These are phyloP conservation scores for Cyclotella cryptica DNA, from an alignment of 108 stramenopile species.

Conservation along the genomic window DNA sequence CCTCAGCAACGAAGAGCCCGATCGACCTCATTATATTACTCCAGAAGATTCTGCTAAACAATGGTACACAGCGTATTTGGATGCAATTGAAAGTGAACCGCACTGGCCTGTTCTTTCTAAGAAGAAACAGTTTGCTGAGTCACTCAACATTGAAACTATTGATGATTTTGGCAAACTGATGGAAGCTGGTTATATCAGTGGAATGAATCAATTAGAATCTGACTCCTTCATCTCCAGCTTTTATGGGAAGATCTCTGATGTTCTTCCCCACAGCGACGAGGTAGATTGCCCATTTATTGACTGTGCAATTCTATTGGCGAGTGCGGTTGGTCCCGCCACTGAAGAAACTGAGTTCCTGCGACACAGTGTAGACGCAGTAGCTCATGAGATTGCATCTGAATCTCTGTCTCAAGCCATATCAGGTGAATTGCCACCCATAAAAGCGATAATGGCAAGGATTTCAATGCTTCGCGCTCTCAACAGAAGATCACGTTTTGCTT, in stretches of 20 bases:
- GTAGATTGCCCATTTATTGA: constrained; percentile 63
- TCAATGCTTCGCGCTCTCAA: constrained; percentile 86
- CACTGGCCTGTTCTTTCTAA: neutral
- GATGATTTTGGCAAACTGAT: constrained; percentile 60
- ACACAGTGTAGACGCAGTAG: constrained; percentile 52
- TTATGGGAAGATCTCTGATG: constrained; percentile 62
- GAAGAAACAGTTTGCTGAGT: constrained; percentile 23
- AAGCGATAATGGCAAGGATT: constrained; percentile 77
- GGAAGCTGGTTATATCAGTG: constrained; percentile 46
- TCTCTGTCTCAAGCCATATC: constrained; percentile 19
- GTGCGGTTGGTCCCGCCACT: constrained; percentile 23
- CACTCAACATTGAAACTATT: constrained; percentile 36
- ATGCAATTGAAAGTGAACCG: constrained; percentile 5
- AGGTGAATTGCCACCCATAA: constrained; percentile 49
- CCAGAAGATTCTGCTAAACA: constrained; percentile 70
- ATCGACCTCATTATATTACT: constrained; percentile 35
- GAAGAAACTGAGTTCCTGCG: constrained; percentile 7
- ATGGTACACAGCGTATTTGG: constrained; percentile 60
- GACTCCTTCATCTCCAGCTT: constrained; percentile 62
- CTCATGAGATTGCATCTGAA: constrained; percentile 59
- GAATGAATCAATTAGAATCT: constrained; percentile 56
- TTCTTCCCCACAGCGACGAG: constrained; percentile 59
- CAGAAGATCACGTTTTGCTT: constrained; percentile 62
- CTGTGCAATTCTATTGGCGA: constrained; percentile 59
- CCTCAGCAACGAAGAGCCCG: constrained; percentile 22